Base-by-base conservation (phyloP, 495 filamentous ascomycete genomes). In the Neurospora discreta region DNA sequence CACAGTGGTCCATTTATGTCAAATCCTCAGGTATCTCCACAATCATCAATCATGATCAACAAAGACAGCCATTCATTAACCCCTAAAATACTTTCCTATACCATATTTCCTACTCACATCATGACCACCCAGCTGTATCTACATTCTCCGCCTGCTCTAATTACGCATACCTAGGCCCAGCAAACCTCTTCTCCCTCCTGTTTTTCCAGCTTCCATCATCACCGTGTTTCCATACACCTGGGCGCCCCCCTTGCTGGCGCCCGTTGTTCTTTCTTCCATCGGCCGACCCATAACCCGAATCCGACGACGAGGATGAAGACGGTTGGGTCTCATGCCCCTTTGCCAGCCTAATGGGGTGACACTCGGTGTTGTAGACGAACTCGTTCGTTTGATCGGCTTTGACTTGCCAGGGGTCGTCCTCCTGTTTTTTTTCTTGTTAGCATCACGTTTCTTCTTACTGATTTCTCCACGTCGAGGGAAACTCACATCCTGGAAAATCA, bases 281-380 rank as follows among this genome's bases (percentile, higher is more conserved):
- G n/a, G 44, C n/a, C 44, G 44, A 26, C 1, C 44, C 44, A 52
- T 52, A 52, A 6, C 44, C 10, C 8, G 20, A 26, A 20, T 10
- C 42, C 3, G 44, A 58, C 10, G 46, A 26, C 4, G 20, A 23
- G 3, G 46, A 52, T 0, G 44, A 52, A 26, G 20, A 58, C 1
- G 52, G 26, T 26, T 18, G 15, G 0, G 38, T 1, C 23, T 70
- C 72, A 5, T 40, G 3, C 1, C 75, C 68, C 46, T 68, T 46
- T 2, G 72, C 73, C 36, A 93, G 88, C 76, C 82, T 85, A 65
- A 95, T 80, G 15, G 92, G 93, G 81, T 96, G 93, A 15, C 90
- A 91, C 84, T 96, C 93, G 0, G 93, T 96, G 77, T 95, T 96
- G 77, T 89, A 94, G 3, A 94, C 93, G 78, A 89, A 95, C 68